These are phyloP conservation scores for Ceratorhiza oryzae-sativae DNA, from an alignment of 1,284 basidiomycete species.

Conservation along the genomic window DNA sequence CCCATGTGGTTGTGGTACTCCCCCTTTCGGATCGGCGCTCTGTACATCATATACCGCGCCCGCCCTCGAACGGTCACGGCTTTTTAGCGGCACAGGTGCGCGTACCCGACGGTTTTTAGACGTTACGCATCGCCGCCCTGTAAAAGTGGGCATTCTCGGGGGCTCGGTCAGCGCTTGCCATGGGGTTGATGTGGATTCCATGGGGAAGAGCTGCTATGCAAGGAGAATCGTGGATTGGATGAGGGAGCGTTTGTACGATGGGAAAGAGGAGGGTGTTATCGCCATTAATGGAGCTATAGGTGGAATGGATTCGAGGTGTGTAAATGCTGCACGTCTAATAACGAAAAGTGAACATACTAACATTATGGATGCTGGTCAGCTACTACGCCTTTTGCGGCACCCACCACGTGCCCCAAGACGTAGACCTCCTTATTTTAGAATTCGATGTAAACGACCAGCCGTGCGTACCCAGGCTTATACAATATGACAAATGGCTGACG, in stretches of 20 bases:
- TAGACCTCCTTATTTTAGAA: conserved; percentile 40
- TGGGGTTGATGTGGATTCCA: conserved; percentile 37
- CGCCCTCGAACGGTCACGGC: conserved; percentile 38
- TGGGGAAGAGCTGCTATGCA: conserved; percentile 40
- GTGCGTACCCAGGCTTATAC: neutral
- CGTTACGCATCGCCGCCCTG: conserved; percentile 11
- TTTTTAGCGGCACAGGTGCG: conserved; percentile 36
- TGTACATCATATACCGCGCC: conserved; percentile 38
- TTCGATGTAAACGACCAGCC: conserved; percentile 42
- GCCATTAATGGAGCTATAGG: conserved; percentile 40
- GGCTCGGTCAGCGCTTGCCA: conserved; percentile 42
- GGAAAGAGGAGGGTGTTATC: conserved; percentile 29
- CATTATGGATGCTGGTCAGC: neutral
- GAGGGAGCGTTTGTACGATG: conserved; percentile 32
- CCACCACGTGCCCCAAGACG: conserved; percentile 39
- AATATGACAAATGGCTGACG: neutral
- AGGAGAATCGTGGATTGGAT: conserved; percentile 41
- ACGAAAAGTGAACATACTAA: neutral
- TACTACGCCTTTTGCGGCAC: conserved; percentile 42
- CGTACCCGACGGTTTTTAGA: conserved; percentile 36
- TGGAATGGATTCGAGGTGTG: conserved; percentile 41
- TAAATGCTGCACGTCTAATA: neutral
- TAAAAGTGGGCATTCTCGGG: conserved; percentile 41
- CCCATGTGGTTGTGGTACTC: conserved; percentile 32
- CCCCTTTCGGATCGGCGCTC: conserved; percentile 32